phyloP scores from a whole-genome alignment of 805 yeast species.

The Kuraishia molischiana region DNA sequence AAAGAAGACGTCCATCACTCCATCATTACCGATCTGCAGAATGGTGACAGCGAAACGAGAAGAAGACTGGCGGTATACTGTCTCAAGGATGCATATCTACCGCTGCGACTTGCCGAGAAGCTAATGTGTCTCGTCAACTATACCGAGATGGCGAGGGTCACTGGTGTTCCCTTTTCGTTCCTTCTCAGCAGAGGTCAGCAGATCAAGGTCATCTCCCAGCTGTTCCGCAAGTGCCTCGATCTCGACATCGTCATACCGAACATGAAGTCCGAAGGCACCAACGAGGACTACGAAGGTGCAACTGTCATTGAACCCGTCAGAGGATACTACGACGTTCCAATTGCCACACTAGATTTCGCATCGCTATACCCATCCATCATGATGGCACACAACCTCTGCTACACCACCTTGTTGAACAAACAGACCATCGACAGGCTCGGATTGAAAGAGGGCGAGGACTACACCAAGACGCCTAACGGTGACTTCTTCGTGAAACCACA shows the following conservation, averaged over 20 bases:
- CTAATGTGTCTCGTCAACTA: conserved; percentile 94
- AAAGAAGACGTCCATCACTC: conserved; percentile 98
- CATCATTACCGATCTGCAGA: conserved; percentile 88
- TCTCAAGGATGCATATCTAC: conserved; percentile 90
- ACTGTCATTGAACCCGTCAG: conserved; percentile 95
- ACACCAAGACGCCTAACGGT: conserved; percentile 82
- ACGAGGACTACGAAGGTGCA: conserved; percentile 98
- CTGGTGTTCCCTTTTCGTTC: conserved; percentile 95
- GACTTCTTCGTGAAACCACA: conserved; percentile 74
- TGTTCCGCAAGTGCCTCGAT: conserved; percentile 85
- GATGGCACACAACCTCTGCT: conserved; percentile 98
- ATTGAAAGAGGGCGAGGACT: conserved; percentile 65
- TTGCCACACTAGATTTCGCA: conserved; percentile 96
- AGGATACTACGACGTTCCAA: conserved; percentile 95
- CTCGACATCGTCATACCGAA: conserved; percentile 88
- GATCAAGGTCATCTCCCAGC: conserved; percentile 91
- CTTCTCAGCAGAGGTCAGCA: conserved; percentile 92
- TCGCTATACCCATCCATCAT: conserved; percentile 95
- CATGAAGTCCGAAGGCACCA: conserved; percentile 67
- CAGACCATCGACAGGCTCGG: conserved; percentile 56
- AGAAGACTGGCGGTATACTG: conserved; percentile 95
- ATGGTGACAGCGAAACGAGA: conserved; percentile 87
- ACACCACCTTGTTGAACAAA: conserved; percentile 75
- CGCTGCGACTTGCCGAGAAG: conserved; percentile 79
- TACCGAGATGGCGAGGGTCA: conserved; percentile 99